These are phyloP conservation scores for Pythium pyrilobum DNA, from an alignment of 352 stramenopile genomes.

Conservation along the genomic window DNA sequence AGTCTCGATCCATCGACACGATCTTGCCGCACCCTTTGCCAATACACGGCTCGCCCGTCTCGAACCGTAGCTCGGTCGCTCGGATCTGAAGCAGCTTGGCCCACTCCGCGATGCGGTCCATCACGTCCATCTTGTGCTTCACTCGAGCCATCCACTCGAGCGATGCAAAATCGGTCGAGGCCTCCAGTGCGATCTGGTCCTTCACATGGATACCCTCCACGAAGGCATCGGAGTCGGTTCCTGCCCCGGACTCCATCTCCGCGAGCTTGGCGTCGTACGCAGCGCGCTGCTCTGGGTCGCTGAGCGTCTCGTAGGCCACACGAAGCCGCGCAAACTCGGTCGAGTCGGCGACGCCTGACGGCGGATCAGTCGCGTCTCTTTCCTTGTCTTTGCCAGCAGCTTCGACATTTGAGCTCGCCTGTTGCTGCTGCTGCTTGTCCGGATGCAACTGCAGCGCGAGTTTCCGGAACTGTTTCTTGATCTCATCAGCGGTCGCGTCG, in stretches of 20 bases:
- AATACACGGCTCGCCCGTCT: constrained; percentile 56
- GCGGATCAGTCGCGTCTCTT: background rate
- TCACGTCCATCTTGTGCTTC: constrained; percentile 86
- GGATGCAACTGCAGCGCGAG: constrained; percentile 59
- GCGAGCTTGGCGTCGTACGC: constrained; percentile 54
- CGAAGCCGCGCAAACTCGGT: constrained; percentile 60
- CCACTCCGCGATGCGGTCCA: constrained; percentile 73
- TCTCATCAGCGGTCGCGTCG: constrained; percentile 30
- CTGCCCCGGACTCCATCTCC: constrained; percentile 7
- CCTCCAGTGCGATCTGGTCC: constrained; percentile 62
- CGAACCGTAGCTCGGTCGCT: constrained; percentile 66
- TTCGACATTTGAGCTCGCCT: background rate
- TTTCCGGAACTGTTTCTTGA: constrained; percentile 66
- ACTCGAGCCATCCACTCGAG: constrained; percentile 80
- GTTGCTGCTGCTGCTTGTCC: constrained; percentile 46
- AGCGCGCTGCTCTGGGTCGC: constrained; percentile 41
- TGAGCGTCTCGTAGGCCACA: constrained; percentile 73
- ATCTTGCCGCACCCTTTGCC: constrained; percentile 71
- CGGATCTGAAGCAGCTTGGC: constrained; percentile 52
- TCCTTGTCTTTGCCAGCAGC: constrained; percentile 2
- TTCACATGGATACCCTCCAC: constrained; percentile 32
- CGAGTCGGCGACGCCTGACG: constrained; percentile 13
- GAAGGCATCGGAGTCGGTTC: background rate
- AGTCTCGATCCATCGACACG: constrained; percentile 73
- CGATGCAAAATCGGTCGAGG: constrained; percentile 65